Evolutionary conservation across 2,329 filamentous ascomycete genomes (phyloP), one percentile per base, ranked within the genome.

Genomic region (Aspergillus fijiensis): DNA sequence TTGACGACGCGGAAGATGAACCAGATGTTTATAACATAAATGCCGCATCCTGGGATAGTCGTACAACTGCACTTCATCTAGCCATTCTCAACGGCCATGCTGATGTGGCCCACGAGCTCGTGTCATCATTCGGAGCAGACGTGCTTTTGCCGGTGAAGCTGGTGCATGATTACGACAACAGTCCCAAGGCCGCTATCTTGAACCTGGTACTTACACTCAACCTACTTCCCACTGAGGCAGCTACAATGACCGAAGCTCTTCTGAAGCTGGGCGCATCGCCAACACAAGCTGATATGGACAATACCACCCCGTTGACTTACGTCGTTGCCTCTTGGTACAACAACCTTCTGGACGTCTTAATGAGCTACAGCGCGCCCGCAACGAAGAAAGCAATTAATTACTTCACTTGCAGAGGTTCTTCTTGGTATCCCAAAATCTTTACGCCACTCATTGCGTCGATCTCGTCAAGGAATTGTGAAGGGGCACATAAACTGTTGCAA

Each of bases 21-120:
- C 90, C 91, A 0, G 91, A 96, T 73, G 84, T 93, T 55, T 94
- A 90, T 72, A 87, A 95, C 65, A 82, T 93, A 61, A 88, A 96
- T 65, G 84, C 89, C 1, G 71, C 90, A n/a, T 86, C 90, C 1
- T 96, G 92, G 92, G 91, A 96, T 67, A 84, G 82, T 5, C 86
- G 87, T 4, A 85, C 87, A 59, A 89, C 89, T 12, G 86, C 92
- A 1, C 80, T 96, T 5, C 92, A 96, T 72, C 82, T 92, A 29
- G 92, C 92, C 7, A 92, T 96, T 61, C 73, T 90, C 1, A 85
- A 86, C 61, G 91, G 90, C 0, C 87, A 94, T 65, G 79, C 84
- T 27, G 83, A 89, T 4, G 84, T 87, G 11, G 89, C 94, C 14
- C 85, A 87, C 59, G 74, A 86, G 25, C 83, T 96, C 6, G 89